Evolutionary conservation across 768 basidiomycete species (phyloP).

Genomic region (Leccinum imitatum): DNA sequence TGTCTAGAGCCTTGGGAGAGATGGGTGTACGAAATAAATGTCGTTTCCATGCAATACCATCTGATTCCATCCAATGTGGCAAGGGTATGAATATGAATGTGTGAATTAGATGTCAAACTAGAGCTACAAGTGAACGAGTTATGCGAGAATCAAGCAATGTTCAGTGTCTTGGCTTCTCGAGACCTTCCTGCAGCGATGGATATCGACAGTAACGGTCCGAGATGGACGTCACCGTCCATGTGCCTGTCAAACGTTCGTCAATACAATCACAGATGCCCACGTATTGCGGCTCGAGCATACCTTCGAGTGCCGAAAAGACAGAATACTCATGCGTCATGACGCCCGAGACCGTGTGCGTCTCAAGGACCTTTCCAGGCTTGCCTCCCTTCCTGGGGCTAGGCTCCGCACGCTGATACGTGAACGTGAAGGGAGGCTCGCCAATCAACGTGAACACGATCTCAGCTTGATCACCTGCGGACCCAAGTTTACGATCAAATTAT

Average conservation of each 20-base stretch:
- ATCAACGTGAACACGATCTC: constrained; percentile 88
- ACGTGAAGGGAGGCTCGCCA: constrained; percentile 94
- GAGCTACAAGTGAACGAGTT: constrained; percentile 28
- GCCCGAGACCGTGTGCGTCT: constrained; percentile 88
- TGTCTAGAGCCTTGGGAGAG: constrained; percentile 42
- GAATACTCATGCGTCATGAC: constrained; percentile 77
- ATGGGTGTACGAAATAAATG: background rate
- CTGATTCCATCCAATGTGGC: background rate
- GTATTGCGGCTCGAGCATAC: constrained; percentile 39
- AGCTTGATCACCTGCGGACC: constrained; percentile 75
- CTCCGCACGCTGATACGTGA: constrained; percentile 89
- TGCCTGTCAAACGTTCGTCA: constrained; percentile 49
- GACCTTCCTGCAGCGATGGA: constrained; percentile 61
- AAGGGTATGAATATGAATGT: background rate
- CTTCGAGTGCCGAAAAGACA: constrained; percentile 89
- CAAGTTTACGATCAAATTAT: background rate
- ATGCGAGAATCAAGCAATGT: constrained; percentile 14
- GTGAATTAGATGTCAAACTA: constrained; percentile 15
- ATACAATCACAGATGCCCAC: background rate
- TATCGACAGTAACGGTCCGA: constrained; percentile 89
- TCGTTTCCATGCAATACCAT: constrained; percentile 6
- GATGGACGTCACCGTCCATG: constrained; percentile 91
- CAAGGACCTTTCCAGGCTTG: constrained; percentile 75
- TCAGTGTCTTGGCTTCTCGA: constrained; percentile 36
- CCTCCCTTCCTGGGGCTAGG: constrained; percentile 64